Evolutionary conservation across 208 protist genomes (phyloP).

Genomic region (Eutreptiella sp.): DNA sequence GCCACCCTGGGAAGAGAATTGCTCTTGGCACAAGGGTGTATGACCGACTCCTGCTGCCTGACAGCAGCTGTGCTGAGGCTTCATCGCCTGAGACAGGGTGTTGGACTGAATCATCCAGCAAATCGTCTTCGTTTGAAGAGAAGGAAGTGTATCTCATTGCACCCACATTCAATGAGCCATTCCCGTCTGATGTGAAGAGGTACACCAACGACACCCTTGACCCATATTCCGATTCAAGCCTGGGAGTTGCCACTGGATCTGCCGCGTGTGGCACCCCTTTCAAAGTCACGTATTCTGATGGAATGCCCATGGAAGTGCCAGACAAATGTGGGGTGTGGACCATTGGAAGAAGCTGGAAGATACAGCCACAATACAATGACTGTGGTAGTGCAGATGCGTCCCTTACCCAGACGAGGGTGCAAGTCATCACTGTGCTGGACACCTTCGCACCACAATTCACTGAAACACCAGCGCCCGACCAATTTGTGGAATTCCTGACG

Average conservation of each 20-base stretch:
- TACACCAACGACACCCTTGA: constrained; percentile 5
- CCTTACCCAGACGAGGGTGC: background rate
- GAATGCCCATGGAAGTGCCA: background rate
- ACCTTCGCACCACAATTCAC: constrained; percentile 5
- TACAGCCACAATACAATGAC: constrained; percentile 5
- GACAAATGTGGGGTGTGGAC: background rate
- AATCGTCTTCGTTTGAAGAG: too few species aligned
- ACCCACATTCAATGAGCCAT: background rate
- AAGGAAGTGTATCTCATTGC: too few species aligned
- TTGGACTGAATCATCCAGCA: too few species aligned
- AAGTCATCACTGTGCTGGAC: constrained; percentile 11
- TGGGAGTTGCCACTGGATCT: background rate
- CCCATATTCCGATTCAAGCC: too few species aligned
- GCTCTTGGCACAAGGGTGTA: too few species aligned
- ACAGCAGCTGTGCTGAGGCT: too few species aligned
- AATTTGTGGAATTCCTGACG: background rate
- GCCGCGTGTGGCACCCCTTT: constrained; percentile 9
- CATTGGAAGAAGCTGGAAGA: background rate
- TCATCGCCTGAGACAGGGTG: too few species aligned
- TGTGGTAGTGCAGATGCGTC: background rate
- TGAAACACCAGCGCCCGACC: background rate
- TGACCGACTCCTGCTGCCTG: too few species aligned
- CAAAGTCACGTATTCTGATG: background rate
- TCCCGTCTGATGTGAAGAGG: constrained; percentile 1
- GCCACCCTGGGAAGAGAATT: constrained; percentile 9